Evolutionary conservation across 371 early-diverging fungal species (phyloP), one percentile per base, ranked within the genome.

Genomic region (Syncephalastrum racemosum): DNA sequence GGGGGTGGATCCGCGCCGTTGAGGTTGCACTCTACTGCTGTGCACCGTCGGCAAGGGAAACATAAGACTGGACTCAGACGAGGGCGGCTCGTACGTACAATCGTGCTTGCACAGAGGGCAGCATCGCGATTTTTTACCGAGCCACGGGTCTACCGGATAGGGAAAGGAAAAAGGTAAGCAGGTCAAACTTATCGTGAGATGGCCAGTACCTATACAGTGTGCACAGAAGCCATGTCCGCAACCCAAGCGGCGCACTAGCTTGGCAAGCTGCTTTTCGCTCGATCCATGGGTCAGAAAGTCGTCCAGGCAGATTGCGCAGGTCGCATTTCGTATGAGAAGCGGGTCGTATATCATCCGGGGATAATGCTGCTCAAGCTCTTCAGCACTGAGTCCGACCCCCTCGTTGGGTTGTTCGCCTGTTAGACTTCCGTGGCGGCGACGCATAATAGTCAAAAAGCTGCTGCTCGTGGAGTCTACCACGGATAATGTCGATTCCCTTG

Each of bases 221-320:
- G 45, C 49, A 36, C 60, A 60, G 20, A 60, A 60, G 16, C 50
- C 60, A 54, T 60, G 60, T 0, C 49, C 49, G 27, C 60, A 60
- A 18, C 41, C 20, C 2, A 54, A 44, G 12, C 40, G 27, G 16
- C 60, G 54, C 16, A 60, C 13, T n/a, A 54, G 31, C 15, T 43
- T 49, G 40, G 15, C n/a, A 31, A 4, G 40, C 16, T 43, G 41
- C 20, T 43, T 25, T 25, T 27, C 3, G 24, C 6, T 31, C 36
- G 10, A 5, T 2, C 36, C 36, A 40, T 4, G 20, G 18, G 19
- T 8, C 25, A 8, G 24, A n/a, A 62, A 62, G 18, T 62, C 57
- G 2, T 62, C 63, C 8, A 57, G 44, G 27, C 63, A 62, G 20
- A 62, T 57, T n/a, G 63, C 58, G 40, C 63, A 62, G 1, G 50